Base-by-base conservation (phyloP, 768 basidiomycete genomes). In the Trametes villosa region DNA sequence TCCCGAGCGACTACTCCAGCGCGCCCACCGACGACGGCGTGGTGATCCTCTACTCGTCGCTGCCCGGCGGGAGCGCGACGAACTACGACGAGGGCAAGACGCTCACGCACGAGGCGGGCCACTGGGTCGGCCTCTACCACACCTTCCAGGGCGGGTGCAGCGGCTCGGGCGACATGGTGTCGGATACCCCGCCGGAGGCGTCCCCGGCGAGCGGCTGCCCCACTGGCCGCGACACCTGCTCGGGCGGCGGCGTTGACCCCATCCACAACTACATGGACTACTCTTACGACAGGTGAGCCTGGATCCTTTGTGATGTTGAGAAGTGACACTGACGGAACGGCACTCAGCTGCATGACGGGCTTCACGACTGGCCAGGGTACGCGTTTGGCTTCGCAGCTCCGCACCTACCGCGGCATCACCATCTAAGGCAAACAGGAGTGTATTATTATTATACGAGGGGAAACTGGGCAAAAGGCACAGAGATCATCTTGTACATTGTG, bases 81-180 rank as follows among this genome's bases (percentile, higher is more conserved):
- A 71, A 72, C 53, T 84, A 67, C 71, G 76, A 85, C 71, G 46
- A 60, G 34, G 70, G 71, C 63, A 67, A 60, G 70, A 86, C 81
- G 44, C 65, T 81, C 60, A 83, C 79, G 15, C 85, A 86, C 67
- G 85, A 86, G 70, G 79, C 77, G 48, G 83, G 84, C n/a, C 83
- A 85, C 72, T 86, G 84, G 83, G 73, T 83, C 59, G 84, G 84
- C 27, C 76, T 85, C 26, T 84, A 78, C 72, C 83, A 85, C 73
- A 83, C 83, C 26, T 85, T 84, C 80, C 80, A 86, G 67, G 81
- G 81, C 41, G 79, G 80, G 22, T 82, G 78, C 73, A 46, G 40
- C 49, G 55, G 63, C 41, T 57, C 65, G 31, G 82, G 81, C 27
- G 82, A 83, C 66, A 61, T 51, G 24, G 81, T 84, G 56, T 65